These are phyloP conservation scores for Inonotus obliquus DNA, from an alignment of 1,284 basidiomycete species.

Conservation along the genomic window DNA sequence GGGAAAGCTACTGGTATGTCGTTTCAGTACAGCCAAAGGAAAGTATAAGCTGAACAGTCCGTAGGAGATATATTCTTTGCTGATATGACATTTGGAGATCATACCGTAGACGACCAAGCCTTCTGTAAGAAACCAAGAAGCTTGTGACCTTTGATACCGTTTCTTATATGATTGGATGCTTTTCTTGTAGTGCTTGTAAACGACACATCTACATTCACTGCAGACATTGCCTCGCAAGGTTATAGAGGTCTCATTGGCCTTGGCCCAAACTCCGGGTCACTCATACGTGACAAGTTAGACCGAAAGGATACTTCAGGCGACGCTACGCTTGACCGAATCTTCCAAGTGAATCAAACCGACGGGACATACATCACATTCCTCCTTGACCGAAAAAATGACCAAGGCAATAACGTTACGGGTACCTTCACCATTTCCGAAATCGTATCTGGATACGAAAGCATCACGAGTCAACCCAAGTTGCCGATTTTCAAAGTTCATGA, in stretches of 20 bases:
- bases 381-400: slow-evolving; percentile 56
- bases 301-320: slow-evolving; percentile 40
- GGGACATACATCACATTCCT: slow-evolving; percentile 66
- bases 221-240: slow-evolving; percentile 53
- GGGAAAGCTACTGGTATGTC: slow-evolving; percentile 53
- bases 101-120: slow-evolving; percentile 59
- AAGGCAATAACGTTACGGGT: slow-evolving; percentile 37
- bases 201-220: slow-evolving; percentile 61
- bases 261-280: slow-evolving; percentile 67
- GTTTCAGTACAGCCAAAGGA: background rate
- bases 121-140: slow-evolving; percentile 42
- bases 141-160: background rate
- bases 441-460: slow-evolving; percentile 53
- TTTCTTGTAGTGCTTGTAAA: slow-evolving; percentile 51
- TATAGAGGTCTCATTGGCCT: slow-evolving; percentile 70
- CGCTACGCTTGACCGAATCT: slow-evolving; percentile 56
- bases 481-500: slow-evolving; percentile 59
- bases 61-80: slow-evolving; percentile 57
- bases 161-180: background rate
- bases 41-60: background rate
- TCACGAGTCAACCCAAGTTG: slow-evolving; percentile 58
- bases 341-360: slow-evolving; percentile 47
- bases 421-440: slow-evolving; percentile 56
- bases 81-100: slow-evolving; percentile 49
- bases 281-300: slow-evolving; percentile 52